These are phyloP conservation scores for Madurella mycetomatis DNA, from an alignment of 2,329 filamentous ascomycete species.

Conservation along the genomic window DNA sequence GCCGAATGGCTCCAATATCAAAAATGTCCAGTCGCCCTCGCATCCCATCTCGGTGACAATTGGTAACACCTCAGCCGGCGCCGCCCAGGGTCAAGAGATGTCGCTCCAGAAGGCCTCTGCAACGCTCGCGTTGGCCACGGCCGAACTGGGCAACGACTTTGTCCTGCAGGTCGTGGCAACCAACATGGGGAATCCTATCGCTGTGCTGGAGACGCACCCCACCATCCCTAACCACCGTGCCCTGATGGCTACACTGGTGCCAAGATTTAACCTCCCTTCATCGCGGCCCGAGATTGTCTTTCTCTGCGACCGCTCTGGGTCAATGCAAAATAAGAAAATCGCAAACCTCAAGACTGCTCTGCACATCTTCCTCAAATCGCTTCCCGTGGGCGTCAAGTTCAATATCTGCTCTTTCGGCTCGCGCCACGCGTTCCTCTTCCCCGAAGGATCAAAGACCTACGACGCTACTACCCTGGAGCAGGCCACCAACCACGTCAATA, in stretches of 20 bases:
- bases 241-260: slow-evolving; percentile 67
- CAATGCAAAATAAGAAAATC: slow-evolving; percentile 53
- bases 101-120: slow-evolving; percentile 58
- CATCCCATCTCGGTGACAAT: slow-evolving; percentile 64
- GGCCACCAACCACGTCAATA: slow-evolving; percentile 39
- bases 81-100: slow-evolving; percentile 41
- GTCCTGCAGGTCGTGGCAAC: slow-evolving; percentile 60
- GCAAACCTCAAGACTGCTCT: slow-evolving; percentile 51
- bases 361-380: slow-evolving; percentile 60
- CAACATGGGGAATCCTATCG: slow-evolving; percentile 56
- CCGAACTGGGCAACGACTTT: slow-evolving; percentile 60
- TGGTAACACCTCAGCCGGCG: slow-evolving; percentile 49
- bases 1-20: slow-evolving; percentile 52
- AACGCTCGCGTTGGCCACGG: slow-evolving; percentile 48
- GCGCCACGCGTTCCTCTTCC: slow-evolving; percentile 40
- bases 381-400: slow-evolving; percentile 61
- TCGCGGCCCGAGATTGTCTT: slow-evolving; percentile 63
- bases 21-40: slow-evolving; percentile 60
- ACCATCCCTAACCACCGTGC: slow-evolving; percentile 57
- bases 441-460: slow-evolving; percentile 44
- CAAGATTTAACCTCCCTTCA: slow-evolving; percentile 59
- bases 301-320: slow-evolving; percentile 66
- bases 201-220: slow-evolving; percentile 63
- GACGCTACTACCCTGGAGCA: slow-evolving; percentile 39
- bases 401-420: slow-evolving; percentile 67